Conservation (phyloP, 2,329 filamentous ascomycete species). For the Aspergillus cejpii region DNA sequence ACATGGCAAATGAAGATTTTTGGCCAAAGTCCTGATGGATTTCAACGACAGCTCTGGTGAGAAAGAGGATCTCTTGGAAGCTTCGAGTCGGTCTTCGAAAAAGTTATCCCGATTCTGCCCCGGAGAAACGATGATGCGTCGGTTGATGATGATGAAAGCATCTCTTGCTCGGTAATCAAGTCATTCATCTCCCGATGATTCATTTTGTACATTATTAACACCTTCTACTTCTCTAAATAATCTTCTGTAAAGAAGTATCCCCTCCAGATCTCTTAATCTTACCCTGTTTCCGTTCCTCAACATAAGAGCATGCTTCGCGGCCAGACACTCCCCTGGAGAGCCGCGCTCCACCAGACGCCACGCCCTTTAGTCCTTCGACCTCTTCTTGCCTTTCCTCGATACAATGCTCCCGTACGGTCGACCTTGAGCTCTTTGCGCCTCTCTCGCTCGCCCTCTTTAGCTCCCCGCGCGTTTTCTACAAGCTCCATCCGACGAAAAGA, state of each 20-base stretch:
- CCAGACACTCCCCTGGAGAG: conserved; percentile 60
- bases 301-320: conserved; percentile 55
- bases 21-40: conserved; percentile 18
- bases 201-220: conserved; percentile 5
- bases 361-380: conserved; percentile 35
- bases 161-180: conserved; percentile 29
- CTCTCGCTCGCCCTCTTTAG: conserved; percentile 21
- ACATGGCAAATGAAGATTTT: conserved; percentile 6
- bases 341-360: conserved; percentile 49
- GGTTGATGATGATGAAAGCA: conserved; percentile 27
- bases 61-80: conserved; percentile 24
- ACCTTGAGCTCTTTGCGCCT: conserved; percentile 22
- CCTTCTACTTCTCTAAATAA: conserved; percentile 3
- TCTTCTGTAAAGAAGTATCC: conserved; percentile 4
- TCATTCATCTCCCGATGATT: conserved; percentile 13
- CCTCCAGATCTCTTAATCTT: conserved; percentile 9
- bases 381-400: conserved; percentile 27
- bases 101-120: conserved; percentile 26
- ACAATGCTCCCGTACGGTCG: conserved; percentile 26
- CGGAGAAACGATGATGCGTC: conserved; percentile 25
- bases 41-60: not conserved
- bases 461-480: conserved; percentile 40
- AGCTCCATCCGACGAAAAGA: conserved; percentile 50
- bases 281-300: conserved; percentile 5
- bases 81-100: conserved; percentile 29